Evolutionary conservation across 2,329 filamentous ascomycete species (phyloP), one percentile per base, ranked within the genome.

Genomic region (Iodosphaeria phyllophila): DNA sequence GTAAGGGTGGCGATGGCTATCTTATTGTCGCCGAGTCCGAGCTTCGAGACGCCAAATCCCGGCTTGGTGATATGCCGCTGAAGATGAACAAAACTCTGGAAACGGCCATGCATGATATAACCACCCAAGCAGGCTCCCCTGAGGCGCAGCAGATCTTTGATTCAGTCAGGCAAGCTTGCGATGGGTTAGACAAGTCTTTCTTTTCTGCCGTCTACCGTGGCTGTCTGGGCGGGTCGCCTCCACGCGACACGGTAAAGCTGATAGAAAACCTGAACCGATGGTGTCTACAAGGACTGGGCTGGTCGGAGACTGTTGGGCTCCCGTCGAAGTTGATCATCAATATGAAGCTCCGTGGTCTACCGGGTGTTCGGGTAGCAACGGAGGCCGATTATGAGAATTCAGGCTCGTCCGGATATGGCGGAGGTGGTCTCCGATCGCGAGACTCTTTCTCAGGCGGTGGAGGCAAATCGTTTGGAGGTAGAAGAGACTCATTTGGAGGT

Each of bases 1-100:
- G 71, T 32, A 77, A 78, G 45, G 58, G 68, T 35, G 78, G 78
- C 22, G 58, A 78, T 40, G 76, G 73, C 28, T 80, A 66, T 60
- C 46, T 84, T 17, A 46, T 86, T 23, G 33, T 80, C 2, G 54
- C 66, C 2, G 47, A 64, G 8, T 40, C 56, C 9, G 72, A 79
- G 36, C 43, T 60, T 5, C 11, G 34, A 0, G 44, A 51, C 22
- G 54, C 65, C 3, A 55, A 63, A 22, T 37, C 40, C 7, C 52
- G 64, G 23, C 58, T 84, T 26, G 43, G 47, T 5, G 58, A 59
- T 4, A 54, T 83, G 9, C 72, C 73, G 9, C 56, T 82, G 34
- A 48, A 67, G 38, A 55, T 56, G 5, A 64, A 68, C 35, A 40
- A 47, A 4, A 51, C 51, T 1, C 43, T 80, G 2, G 46, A 58